Evolutionary conservation across 176 grass and related monocot species (phyloP), one percentile per base, ranked within the genome.

Genomic region (Musa itinerans): DNA sequence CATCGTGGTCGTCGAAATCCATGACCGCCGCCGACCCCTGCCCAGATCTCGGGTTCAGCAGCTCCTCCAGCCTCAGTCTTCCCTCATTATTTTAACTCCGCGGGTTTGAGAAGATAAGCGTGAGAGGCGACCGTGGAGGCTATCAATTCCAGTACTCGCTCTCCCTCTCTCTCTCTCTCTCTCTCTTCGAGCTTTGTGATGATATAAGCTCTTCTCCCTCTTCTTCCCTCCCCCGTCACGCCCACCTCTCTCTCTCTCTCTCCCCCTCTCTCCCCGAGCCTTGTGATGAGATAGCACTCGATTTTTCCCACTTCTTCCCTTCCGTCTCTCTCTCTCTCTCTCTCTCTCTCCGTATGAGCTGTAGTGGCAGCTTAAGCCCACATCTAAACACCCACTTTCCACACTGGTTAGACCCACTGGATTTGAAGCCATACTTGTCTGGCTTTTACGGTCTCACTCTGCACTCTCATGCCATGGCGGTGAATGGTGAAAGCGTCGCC

Each of bases 1-100:
- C 86, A 2, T 88, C 83, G 50, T 85, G 78, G 75, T 91, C 85
- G 58, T 92, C 89, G 67, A 86, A 92, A 74, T 92, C 89, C 89
- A 92, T 92, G 26, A 20, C 4, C 57, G 9, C 69, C 78, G 25
- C 20, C 62, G 74, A 21, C 51, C 57, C 48, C 21, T 50, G 50
- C 48, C 54, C 43, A 54, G 76, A 78, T 68, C 61, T 61, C 27
- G 0, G 54, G 23, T 19, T n/a, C 54, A 50, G 10, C 73, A 16
- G n/a, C 27, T 48, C 43, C 55, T 10, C 58, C 74, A 11, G 22
- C 54, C 73, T 49, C 73, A 43, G 16, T 21, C 27, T 61, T 43
- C 72, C 16, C 72, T 57, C 72, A 17, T 53, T 74, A 21, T 34
- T 16, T 75, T 13, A 55, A 53, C 69, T 23, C 52, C 19, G 21